Percentiles rank a stretch among this genome's conserved stretches.
Conservation (phyloP, 495 filamentous ascomycete genomes). For the Extremus antarcticus region DNA sequence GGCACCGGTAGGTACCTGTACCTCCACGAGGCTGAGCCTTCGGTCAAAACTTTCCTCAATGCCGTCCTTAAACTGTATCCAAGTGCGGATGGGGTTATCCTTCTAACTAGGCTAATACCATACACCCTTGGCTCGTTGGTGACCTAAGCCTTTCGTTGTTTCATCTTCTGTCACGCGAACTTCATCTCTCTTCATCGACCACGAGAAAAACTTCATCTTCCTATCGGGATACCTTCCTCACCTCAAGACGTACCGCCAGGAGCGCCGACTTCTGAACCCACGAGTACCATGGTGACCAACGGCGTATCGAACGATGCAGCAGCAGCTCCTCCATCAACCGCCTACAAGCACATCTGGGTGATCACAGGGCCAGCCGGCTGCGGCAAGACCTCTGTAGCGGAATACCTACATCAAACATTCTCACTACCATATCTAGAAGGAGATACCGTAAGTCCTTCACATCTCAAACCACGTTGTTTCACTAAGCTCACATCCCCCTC, state of each 20-base stretch:
- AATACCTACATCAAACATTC: conserved; percentile 60
- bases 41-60: too few species aligned
- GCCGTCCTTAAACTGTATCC: too few species aligned
- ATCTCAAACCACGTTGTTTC: conserved; percentile 37
- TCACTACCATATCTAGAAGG: conserved; percentile 82
- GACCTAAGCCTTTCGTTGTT: too few species aligned
- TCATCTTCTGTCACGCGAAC: too few species aligned
- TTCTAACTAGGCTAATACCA: too few species aligned
- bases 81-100: too few species aligned
- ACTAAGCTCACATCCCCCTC: not conserved
- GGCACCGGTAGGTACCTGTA: too few species aligned
- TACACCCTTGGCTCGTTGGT: too few species aligned
- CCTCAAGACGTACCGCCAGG: not conserved
- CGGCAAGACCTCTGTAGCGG: conserved; percentile 88
- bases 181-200: too few species aligned
- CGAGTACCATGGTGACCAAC: not conserved
- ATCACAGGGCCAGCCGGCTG: conserved; percentile 96
- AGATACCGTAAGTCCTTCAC: conserved; percentile 66
- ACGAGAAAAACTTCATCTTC: not conserved
- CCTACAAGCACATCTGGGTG: conserved; percentile 79
- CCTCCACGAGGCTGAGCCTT: too few species aligned
- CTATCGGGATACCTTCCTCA: not conserved
- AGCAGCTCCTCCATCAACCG: not conserved
- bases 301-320: not conserved
- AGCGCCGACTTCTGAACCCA: not conserved